phyloP scores from a whole-genome alignment of 345 rosid genomes.

The Lepidium sativum region DNA sequence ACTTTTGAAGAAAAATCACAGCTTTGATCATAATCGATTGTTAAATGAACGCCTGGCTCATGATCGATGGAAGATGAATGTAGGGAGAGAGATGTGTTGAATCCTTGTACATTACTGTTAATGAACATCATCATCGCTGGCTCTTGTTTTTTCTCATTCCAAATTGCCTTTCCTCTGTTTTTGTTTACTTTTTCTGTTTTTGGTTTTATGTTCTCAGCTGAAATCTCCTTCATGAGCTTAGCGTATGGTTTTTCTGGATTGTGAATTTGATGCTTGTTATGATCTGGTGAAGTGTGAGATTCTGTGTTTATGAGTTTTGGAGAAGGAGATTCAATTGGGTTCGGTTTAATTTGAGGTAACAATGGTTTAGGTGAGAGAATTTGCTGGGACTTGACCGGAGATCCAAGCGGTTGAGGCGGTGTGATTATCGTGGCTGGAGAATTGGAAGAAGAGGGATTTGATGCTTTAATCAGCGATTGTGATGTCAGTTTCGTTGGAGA shows the following conservation, averaged over 20 bases:
- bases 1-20: constrained; percentile 1
- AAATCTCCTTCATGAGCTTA: neutral
- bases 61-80: constrained; percentile 22
- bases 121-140: constrained; percentile 4
- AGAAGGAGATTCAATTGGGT: neutral
- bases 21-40: neutral
- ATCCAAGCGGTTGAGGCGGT: neutral
- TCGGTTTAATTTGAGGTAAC: neutral
- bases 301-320: neutral
- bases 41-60: constrained; percentile 26
- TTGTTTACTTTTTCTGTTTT: neutral
- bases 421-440: neutral
- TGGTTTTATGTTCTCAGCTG: neutral
- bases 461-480: neutral
- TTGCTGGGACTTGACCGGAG: neutral
- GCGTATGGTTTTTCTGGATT: neutral
- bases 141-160: neutral
- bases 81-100: constrained; percentile 21
- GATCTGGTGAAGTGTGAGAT: neutral
- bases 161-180: neutral
- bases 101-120: constrained; percentile 25
- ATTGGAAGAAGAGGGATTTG: neutral
- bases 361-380: neutral
- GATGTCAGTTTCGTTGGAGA: neutral
- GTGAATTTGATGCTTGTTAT: neutral